Evolutionary conservation across 768 basidiomycete genomes (phyloP).

Genomic region (Lentinula raphanica): DNA sequence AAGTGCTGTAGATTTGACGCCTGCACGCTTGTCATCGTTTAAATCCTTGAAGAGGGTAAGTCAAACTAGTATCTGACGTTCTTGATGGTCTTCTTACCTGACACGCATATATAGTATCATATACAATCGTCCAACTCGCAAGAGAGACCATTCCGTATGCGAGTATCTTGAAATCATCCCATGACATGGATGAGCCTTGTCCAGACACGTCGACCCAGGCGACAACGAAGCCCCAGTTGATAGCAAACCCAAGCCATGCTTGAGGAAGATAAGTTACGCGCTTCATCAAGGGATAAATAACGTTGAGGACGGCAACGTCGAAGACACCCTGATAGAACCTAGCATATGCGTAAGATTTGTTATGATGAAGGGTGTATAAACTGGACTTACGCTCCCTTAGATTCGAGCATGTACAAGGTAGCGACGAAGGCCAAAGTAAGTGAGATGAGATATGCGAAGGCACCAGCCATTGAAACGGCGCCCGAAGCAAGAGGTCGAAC

Average conservation of each 20-base stretch:
- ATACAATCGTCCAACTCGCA: slow-evolving; percentile 16
- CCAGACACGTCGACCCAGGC: slow-evolving; percentile 19
- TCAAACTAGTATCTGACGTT: background rate
- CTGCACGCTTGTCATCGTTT: slow-evolving; percentile 49
- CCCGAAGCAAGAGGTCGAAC: slow-evolving; percentile 17
- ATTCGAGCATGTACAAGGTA: slow-evolving; percentile 10
- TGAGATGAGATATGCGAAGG: slow-evolving; percentile 10
- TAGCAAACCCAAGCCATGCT: slow-evolving; percentile 21
- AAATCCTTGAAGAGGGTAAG: slow-evolving; percentile 30
- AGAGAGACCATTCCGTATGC: background rate
- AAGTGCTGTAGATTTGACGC: slow-evolving; percentile 58
- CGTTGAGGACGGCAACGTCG: slow-evolving; percentile 15
- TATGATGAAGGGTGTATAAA: background rate
- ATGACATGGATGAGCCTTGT: background rate
- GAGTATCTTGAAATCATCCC: background rate
- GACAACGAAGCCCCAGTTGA: slow-evolving; percentile 16
- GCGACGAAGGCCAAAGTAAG: slow-evolving; percentile 5
- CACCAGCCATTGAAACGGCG: slow-evolving; percentile 14
- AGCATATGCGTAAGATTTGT: background rate
- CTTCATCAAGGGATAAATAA: slow-evolving; percentile 24
- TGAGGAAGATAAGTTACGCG: slow-evolving; percentile 24
- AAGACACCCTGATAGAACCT: slow-evolving; percentile 17
- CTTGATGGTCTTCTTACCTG: slow-evolving; percentile 15
- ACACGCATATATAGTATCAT: slow-evolving; percentile 59
- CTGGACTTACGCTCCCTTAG: background rate